A percentile compares a stretch with the other conserved stretches of the same genome.
These are phyloP conservation scores for Teratosphaeria zuluensis DNA, from an alignment of 2,329 filamentous ascomycete species.

Conservation along the genomic window DNA sequence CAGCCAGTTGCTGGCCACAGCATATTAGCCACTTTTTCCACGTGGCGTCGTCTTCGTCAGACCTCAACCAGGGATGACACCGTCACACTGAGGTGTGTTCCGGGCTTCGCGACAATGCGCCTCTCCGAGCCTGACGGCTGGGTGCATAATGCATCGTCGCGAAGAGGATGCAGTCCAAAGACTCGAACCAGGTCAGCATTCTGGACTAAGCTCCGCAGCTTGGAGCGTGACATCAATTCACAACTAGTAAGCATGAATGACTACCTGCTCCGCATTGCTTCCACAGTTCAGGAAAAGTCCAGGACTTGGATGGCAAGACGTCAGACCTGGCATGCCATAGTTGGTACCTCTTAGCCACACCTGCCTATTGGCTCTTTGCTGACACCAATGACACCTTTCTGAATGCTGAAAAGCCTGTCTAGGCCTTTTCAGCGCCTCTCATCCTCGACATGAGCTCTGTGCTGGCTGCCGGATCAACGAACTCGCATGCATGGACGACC, in stretches of 20 bases:
- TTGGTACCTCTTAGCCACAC: too few species aligned
- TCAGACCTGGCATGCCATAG: too few species aligned
- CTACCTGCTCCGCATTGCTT: neutral
- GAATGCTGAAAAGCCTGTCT: neutral
- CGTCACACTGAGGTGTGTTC: neutral
- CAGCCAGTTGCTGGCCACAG: neutral
- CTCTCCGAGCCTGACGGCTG: neutral
- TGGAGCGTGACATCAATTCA: neutral
- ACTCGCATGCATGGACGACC: constrained; percentile 21
- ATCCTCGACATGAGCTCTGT: constrained; percentile 2
- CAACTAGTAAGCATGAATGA: neutral
- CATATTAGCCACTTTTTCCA: neutral
- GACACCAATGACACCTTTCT: neutral
- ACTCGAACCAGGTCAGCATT: neutral
- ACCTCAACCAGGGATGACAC: neutral
- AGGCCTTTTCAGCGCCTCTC: neutral
- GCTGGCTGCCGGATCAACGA: constrained; percentile 23
- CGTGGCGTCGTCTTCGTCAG: neutral
- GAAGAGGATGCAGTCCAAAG: neutral
- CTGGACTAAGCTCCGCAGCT: neutral
- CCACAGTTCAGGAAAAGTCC: neutral
- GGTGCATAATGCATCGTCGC: neutral
- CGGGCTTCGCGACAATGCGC: neutral
- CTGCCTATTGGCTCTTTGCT: neutral
- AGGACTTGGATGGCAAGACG: neutral